Evolutionary conservation across 305 asterid genomes (phyloP).

Genomic region (Fraxinus ornus): DNA sequence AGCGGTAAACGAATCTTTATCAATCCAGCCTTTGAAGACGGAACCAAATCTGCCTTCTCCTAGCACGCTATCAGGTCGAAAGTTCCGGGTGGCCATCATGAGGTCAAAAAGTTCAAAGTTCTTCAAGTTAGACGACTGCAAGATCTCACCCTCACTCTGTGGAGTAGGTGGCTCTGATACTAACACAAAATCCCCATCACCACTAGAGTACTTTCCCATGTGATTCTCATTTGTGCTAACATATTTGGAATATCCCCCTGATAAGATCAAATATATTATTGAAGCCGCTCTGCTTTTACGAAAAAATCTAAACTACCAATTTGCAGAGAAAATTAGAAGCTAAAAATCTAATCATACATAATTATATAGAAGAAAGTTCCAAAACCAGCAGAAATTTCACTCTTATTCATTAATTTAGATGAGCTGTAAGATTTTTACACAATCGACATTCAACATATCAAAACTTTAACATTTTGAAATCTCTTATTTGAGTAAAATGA

Average conservation of each 20-base stretch:
- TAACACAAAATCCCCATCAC: constrained; percentile 48
- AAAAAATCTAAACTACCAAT: neutral
- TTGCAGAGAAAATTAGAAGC: constrained; percentile 1
- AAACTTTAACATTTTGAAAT: neutral
- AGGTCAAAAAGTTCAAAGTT: constrained; percentile 66
- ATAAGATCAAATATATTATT: constrained; percentile 15
- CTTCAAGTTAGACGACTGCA: constrained; percentile 71
- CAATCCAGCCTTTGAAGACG: constrained; percentile 91
- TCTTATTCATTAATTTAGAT: neutral
- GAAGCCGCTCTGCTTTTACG: neutral
- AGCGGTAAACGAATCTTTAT: constrained; percentile 59
- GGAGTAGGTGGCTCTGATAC: constrained; percentile 47
- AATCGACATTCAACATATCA: neutral
- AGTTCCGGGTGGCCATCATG: constrained; percentile 71
- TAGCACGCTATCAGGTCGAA: constrained; percentile 76
- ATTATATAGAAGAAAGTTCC: neutral
- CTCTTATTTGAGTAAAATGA: neutral
- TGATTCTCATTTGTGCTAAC: constrained; percentile 49
- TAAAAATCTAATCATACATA: neutral
- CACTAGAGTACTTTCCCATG: constrained; percentile 34
- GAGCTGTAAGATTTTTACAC: neutral
- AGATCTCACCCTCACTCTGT: constrained; percentile 77
- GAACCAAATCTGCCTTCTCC: constrained; percentile 98
- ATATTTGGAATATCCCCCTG: constrained; percentile 53
- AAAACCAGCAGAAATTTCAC: neutral